Base-by-base conservation (phyloP, 2,329 filamentous ascomycete genomes). In the Aureobasidium sp. region DNA sequence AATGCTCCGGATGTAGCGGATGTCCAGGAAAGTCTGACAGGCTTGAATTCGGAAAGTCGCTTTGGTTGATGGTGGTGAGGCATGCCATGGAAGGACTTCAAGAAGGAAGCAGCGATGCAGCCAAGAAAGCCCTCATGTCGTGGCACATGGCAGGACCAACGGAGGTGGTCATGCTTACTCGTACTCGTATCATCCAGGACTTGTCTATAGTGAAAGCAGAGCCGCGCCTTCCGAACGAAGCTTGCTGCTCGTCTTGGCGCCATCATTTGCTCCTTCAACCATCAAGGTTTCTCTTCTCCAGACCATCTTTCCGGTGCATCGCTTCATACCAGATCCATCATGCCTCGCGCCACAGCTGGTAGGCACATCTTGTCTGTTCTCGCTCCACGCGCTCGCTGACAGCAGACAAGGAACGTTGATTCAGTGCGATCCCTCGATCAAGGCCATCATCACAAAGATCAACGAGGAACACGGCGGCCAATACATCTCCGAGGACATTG, bases 341-440 rank as follows among this genome's bases (percentile, higher is more conserved):
- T 63, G 61, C 61, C 61, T 21, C 56, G 60, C 24, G 61, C 61
- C 16, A 58, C 58, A 16, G 55, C 58, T 52, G 61, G 61, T 63
- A 57, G 35, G 52, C 3, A n/a, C n/a, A n/a, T n/a, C 27, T 37
- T 19, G 4, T 35, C 34, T n/a, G n/a, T n/a, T n/a, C n/a, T n/a
- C n/a, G n/a, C n/a, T n/a, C n/a, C n/a, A n/a, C n/a, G n/a, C n/a
- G n/a, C n/a, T n/a, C n/a, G n/a, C n/a, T n/a, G n/a, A n/a, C n/a
- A n/a, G n/a, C n/a, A n/a, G n/a, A n/a, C n/a, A 30, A 67, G 86
- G 86, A 57, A 83, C 88, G 24, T 78, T 91, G 59, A 82, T 91
- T 69, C 81, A 89, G 69, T 89, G 85, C 70, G 87, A 91, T 66
- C 84, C 87, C n/a, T 88, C 85, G 39, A 90, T 91, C 77, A 90